phyloP scores from a whole-genome alignment of 305 asterid species.

The Galium porrigens region DNA sequence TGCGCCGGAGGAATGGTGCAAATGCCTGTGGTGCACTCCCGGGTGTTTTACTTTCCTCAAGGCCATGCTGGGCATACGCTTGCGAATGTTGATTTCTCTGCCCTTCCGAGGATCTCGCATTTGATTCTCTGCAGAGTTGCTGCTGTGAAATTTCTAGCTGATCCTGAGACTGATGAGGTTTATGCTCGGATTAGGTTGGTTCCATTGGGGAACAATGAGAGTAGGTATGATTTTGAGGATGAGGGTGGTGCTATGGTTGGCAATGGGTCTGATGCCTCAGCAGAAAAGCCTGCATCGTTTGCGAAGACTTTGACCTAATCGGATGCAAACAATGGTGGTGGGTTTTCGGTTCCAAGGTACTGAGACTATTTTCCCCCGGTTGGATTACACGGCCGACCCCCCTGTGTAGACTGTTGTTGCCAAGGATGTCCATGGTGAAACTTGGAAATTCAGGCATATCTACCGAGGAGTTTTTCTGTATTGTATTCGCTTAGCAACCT shows the following conservation, averaged over 20 bases:
- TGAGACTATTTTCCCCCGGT: slow-evolving; percentile 31
- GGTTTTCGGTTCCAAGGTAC: slow-evolving; percentile 35
- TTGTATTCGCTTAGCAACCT: not conserved
- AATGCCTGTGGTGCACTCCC: slow-evolving; percentile 55
- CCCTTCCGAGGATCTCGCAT: slow-evolving; percentile 43
- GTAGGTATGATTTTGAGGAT: slow-evolving; percentile 13
- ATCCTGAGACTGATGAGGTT: slow-evolving; percentile 23
- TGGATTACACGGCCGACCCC: slow-evolving; percentile 36
- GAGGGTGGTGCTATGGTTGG: slow-evolving; percentile 14
- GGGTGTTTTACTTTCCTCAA: slow-evolving; percentile 71
- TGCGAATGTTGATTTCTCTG: slow-evolving; percentile 49
- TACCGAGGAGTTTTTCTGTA: slow-evolving; percentile 31
- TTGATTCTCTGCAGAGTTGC: slow-evolving; percentile 57
- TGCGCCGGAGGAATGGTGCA: slow-evolving; percentile 84
- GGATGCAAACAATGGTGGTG: slow-evolving; percentile 44
- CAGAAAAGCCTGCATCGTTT: slow-evolving; percentile 30
- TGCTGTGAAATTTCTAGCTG: slow-evolving; percentile 54
- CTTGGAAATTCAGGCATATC: slow-evolving; percentile 36
- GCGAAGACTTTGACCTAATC: slow-evolving; percentile 42
- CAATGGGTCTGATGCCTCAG: slow-evolving; percentile 23
- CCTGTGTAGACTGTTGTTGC: slow-evolving; percentile 38
- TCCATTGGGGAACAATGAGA: slow-evolving; percentile 11
- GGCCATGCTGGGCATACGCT: slow-evolving; percentile 73
- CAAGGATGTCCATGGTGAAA: slow-evolving; percentile 34
- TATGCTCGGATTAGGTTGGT: slow-evolving; percentile 14